phyloP scores from a whole-genome alignment of 768 basidiomycete species.

The Calocybe cyanea region DNA sequence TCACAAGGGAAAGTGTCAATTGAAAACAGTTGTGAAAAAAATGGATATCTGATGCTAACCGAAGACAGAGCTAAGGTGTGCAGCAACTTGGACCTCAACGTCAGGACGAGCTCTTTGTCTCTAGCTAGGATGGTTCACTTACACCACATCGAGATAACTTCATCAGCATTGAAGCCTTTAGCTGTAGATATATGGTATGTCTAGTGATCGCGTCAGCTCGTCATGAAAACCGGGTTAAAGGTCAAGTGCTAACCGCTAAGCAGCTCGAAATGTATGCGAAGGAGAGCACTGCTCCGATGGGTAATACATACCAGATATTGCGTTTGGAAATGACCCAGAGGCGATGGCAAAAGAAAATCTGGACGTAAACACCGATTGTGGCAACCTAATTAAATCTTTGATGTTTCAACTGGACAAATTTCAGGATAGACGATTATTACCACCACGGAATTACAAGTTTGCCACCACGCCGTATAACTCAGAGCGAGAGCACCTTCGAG shows the following conservation, averaged over 20 bases:
- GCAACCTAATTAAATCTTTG: slow-evolving; percentile 22
- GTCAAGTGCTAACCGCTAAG: slow-evolving; percentile 19
- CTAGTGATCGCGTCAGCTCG: slow-evolving; percentile 9
- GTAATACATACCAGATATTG: slow-evolving; percentile 19
- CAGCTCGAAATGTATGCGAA: slow-evolving; percentile 26
- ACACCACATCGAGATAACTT: slow-evolving; percentile 26
- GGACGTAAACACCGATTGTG: slow-evolving; percentile 28
- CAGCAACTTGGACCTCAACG: slow-evolving; percentile 19
- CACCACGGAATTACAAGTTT: slow-evolving; percentile 26
- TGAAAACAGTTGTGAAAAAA: too few relatives aligned
- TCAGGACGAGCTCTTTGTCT: neutral
- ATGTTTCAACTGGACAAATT: too few relatives aligned
- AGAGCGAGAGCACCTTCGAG: slow-evolving; percentile 24
- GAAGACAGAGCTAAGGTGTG: slow-evolving; percentile 23
- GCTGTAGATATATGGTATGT: slow-evolving; percentile 27
- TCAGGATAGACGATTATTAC: slow-evolving; percentile 10
- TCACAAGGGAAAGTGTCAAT: neutral
- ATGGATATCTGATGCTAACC: slow-evolving; percentile 15
- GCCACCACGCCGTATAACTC: slow-evolving; percentile 30
- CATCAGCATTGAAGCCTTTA: slow-evolving; percentile 8
- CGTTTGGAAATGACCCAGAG: slow-evolving; percentile 26
- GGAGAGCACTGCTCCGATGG: slow-evolving; percentile 18
- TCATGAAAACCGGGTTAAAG: neutral
- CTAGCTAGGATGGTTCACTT: slow-evolving; percentile 1
- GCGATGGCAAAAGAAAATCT: slow-evolving; percentile 27